Base-by-base conservation (phyloP, 192 early-diverging fungal species). In the Lunasporangiospora selenospora region DNA sequence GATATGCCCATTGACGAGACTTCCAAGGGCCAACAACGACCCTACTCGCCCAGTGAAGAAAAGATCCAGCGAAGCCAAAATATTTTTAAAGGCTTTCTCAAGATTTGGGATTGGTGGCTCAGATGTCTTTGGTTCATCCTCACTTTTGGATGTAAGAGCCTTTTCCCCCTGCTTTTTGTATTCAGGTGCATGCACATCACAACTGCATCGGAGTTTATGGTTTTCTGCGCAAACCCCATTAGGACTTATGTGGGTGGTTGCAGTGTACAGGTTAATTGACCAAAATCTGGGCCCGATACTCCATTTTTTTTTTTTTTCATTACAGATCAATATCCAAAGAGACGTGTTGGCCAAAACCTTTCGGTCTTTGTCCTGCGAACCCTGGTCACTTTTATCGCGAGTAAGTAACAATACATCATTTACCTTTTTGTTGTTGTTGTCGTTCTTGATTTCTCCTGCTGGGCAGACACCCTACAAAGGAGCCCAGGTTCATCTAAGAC, bases 291-390 rank as follows among this genome's bases (percentile, higher is more conserved):
- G 6, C 4, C 4, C 18, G 33, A 43, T 26, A 21, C 42, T 59
- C 46, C 29, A 18, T 19, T 39, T 13, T 12, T 16, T 37, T 8
- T 33, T 0, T 0, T 16, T 29, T 33, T 1, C 12, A 34, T 27
- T 21, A 13, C 19, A 71, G 67, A 71, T 32, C 0, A 6, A 0
- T 71, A 62, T 36, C 67, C 67, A 27, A 42, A 40, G 1, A 42
- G 37, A 21, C 58, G 67, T 21, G 46, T 46, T 21, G 67, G 67
- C 6, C 58, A 71, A 23, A 71, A 71, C 53, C 50, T 61, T 33
- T 27, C 12, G 6, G 21, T 61, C 11, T 71, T 58, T 32, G 42
- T 57, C 3, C 4, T 51, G 13, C 44, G 50, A 21, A 18, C 39
- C 4, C 4, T 44, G 10, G 40, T 71, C 8, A 57, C 62, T 5